Percentiles rank a stretch among this genome's conserved stretches.
These are phyloP conservation scores for Neonothopanus nambi DNA, from an alignment of 1,284 basidiomycete species.

Conservation along the genomic window DNA sequence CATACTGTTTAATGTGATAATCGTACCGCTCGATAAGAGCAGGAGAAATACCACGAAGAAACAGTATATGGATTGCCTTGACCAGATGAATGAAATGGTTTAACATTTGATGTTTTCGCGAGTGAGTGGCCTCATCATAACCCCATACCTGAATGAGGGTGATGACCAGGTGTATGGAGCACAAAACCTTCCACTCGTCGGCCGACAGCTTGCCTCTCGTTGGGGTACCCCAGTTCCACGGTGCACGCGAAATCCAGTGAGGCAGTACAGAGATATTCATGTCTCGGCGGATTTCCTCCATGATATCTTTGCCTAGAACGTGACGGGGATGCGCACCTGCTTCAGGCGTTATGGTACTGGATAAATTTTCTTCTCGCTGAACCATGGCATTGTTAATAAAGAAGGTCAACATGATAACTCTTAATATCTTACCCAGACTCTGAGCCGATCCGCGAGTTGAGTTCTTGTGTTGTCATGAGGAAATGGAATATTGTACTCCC, in stretches of 20 bases:
- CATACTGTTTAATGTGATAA: constrained; percentile 21
- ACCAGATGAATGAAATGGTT: constrained; percentile 34
- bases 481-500: too few relatives aligned
- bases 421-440: too few relatives aligned
- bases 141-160: constrained; percentile 33
- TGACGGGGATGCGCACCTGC: too few relatives aligned
- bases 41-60: constrained; percentile 23
- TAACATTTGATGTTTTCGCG: constrained; percentile 20
- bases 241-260: constrained; percentile 27
- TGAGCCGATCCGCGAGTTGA: too few relatives aligned
- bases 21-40: constrained; percentile 22
- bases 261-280: constrained; percentile 26
- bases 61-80: constrained; percentile 27
- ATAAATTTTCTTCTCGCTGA: too few relatives aligned
- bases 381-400: too few relatives aligned
- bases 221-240: constrained; percentile 27
- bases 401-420: too few relatives aligned
- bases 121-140: constrained; percentile 3
- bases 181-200: constrained; percentile 32
- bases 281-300: constrained; percentile 21
- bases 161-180: constrained; percentile 29
- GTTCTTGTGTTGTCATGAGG: too few relatives aligned
- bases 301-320: constrained; percentile 23
- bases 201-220: constrained; percentile 28
- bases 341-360: too few relatives aligned